Conservation (phyloP, 2,329 filamentous ascomycete genomes). For the Pezicula rhizophila region DNA sequence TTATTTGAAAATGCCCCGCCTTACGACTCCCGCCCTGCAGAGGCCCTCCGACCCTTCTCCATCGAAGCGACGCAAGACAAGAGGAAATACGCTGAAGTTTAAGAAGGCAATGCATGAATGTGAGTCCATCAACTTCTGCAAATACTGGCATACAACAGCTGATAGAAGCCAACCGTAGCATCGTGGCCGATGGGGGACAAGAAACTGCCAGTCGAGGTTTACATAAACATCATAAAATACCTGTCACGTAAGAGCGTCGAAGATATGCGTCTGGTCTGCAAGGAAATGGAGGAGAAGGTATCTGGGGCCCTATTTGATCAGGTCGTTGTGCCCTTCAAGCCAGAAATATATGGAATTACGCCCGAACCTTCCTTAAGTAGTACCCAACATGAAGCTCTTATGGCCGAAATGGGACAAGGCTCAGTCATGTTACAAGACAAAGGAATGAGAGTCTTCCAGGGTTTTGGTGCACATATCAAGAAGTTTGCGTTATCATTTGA, state of each 20-base stretch:
- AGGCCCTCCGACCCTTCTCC: conserved; percentile 11
- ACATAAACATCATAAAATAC: conserved; percentile 47
- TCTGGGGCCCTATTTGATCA: conserved; percentile 54
- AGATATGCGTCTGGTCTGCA: conserved; percentile 54
- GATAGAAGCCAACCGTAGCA: not conserved
- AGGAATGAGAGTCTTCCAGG: conserved; percentile 55
- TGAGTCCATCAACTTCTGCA: not conserved
- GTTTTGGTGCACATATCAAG: conserved; percentile 53
- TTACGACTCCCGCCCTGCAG: not conserved
- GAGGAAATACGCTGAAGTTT: conserved; percentile 7
- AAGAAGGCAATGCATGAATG: not conserved
- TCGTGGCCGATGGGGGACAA: conserved; percentile 30
- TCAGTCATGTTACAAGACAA: conserved; percentile 31
- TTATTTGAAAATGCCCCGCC: too few species aligned
- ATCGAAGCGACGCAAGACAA: conserved; percentile 20
- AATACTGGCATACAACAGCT: too few species aligned
- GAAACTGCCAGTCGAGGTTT: conserved; percentile 54
- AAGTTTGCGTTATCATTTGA: conserved; percentile 65
- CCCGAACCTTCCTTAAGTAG: conserved; percentile 21
- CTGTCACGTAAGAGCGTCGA: conserved; percentile 54
- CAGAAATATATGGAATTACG: conserved; percentile 53
- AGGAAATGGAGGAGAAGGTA: conserved; percentile 51
- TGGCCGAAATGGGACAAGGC: conserved; percentile 9
- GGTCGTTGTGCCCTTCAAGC: conserved; percentile 60
- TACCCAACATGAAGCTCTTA: not conserved